phyloP scores from a whole-genome alignment of 805 yeast species.

The Candida xiaguanensis region DNA sequence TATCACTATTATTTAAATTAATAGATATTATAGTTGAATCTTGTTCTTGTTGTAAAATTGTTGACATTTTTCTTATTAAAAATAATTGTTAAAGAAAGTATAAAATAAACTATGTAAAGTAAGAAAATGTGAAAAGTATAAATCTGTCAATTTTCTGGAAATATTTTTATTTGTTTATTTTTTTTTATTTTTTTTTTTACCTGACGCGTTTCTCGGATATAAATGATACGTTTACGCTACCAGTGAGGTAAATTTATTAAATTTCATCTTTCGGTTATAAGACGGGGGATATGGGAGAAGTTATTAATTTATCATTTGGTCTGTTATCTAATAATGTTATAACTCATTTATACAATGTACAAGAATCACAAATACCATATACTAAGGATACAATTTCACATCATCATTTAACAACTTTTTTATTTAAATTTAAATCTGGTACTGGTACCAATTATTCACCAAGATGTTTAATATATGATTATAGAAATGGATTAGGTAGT shows the following conservation, averaged over 20 bases:
- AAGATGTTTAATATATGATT: conserved; percentile 77
- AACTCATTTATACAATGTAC: conserved; percentile 78
- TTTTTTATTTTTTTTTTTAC: too few species aligned
- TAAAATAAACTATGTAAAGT: background rate
- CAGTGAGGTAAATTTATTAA: background rate
- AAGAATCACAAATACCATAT: conserved; percentile 64
- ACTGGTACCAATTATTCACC: conserved; percentile 59
- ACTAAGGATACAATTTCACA: conserved; percentile 40
- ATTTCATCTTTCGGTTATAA: too few species aligned
- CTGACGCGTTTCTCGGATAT: background rate
- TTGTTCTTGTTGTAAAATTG: background rate
- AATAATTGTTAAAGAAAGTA: background rate
- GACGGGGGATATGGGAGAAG: conserved; percentile 56
- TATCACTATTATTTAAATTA: background rate
- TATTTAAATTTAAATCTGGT: conserved; percentile 13
- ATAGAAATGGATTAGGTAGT: conserved; percentile 71
- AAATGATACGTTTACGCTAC: background rate
- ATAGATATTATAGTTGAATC: conserved; percentile 4
- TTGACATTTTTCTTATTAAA: background rate
- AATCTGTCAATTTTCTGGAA: background rate
- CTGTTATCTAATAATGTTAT: conserved; percentile 71
- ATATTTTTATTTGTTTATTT: too few species aligned
- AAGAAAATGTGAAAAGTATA: background rate
- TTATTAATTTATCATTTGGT: conserved; percentile 69
- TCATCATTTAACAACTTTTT: conserved; percentile 45